phyloP scores from a whole-genome alignment of 805 yeast genomes.

The Clavispora fructus region DNA sequence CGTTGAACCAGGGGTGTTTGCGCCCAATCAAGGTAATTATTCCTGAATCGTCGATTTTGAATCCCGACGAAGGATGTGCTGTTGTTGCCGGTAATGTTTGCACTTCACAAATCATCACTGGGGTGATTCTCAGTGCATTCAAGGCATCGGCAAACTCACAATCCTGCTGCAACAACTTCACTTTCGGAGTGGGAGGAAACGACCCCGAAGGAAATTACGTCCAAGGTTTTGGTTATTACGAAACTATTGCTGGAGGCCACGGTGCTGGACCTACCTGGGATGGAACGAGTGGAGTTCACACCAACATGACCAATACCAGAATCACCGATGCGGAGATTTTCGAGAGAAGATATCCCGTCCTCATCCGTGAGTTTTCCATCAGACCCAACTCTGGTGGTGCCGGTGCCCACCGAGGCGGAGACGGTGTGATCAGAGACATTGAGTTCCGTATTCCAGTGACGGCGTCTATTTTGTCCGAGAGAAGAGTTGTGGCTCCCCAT shows the following conservation, averaged over 20 bases:
- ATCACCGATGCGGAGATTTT: constrained; percentile 18
- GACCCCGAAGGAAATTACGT: constrained; percentile 39
- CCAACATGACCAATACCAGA: constrained; percentile 16
- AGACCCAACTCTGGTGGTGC: constrained; percentile 12
- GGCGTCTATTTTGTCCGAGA: constrained; percentile 62
- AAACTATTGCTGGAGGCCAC: constrained; percentile 17
- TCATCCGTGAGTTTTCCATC: constrained; percentile 14
- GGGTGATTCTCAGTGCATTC: constrained; percentile 81
- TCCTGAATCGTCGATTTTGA: constrained; percentile 39
- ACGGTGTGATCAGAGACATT: constrained; percentile 16
- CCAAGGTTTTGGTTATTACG: constrained; percentile 19
- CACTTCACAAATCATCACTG: constrained; percentile 91
- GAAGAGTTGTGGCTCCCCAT: constrained; percentile 80
- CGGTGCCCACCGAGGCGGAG: constrained; percentile 13
- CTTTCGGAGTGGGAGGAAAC: constrained; percentile 68
- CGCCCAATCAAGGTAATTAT: constrained; percentile 62
- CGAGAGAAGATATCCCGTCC: constrained; percentile 17
- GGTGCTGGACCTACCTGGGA: constrained; percentile 18
- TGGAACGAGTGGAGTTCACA: constrained; percentile 15
- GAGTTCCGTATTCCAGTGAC: constrained; percentile 16
- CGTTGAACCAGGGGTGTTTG: constrained; percentile 90
- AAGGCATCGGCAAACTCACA: constrained; percentile 91
- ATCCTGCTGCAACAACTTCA: constrained; percentile 91
- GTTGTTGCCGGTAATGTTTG: constrained; percentile 90
- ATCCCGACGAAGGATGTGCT: constrained; percentile 82